Evolutionary conservation across 2,329 filamentous ascomycete genomes (phyloP).

Genomic region (Arthroderma sp.): DNA sequence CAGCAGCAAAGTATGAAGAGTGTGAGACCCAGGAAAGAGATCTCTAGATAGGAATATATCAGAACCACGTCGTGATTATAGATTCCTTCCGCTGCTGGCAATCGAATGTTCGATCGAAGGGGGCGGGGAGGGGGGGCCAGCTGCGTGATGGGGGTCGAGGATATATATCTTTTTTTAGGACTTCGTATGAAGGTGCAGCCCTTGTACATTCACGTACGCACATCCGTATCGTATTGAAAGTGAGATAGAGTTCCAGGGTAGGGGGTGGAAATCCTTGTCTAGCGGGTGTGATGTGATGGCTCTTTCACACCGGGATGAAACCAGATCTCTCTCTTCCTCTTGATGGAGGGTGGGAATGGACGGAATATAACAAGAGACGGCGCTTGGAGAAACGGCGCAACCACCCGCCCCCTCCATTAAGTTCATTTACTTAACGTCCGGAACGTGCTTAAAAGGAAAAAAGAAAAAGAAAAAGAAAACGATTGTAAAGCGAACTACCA

Average conservation of each 20-base stretch:
- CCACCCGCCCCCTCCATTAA: background rate
- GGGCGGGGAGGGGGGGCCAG: slow-evolving; percentile 6
- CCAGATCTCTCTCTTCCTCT: background rate
- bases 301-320: slow-evolving; percentile 5
- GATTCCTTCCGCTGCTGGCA: background rate
- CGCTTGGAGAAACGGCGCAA: background rate
- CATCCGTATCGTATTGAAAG: slow-evolving; percentile 4
- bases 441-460: background rate
- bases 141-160: slow-evolving; percentile 1
- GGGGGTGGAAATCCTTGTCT: slow-evolving; percentile 1
- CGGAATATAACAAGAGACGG: slow-evolving; percentile 4
- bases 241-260: background rate
- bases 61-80: background rate
- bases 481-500: background rate
- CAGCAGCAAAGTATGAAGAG: background rate
- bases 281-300: slow-evolving; percentile 4
- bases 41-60: slow-evolving; percentile 1
- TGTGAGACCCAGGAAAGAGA: background rate
- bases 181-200: slow-evolving; percentile 2
- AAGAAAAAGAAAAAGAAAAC: no score
- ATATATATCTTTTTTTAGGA: slow-evolving; percentile 8
- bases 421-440: background rate
- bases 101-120: slow-evolving; percentile 6
- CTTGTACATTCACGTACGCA: slow-evolving; percentile 1
- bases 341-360: background rate